Evolutionary conservation across 371 early-diverging fungal species (phyloP), one percentile per base, ranked within the genome.

Genomic region (Mortierella sp.): DNA sequence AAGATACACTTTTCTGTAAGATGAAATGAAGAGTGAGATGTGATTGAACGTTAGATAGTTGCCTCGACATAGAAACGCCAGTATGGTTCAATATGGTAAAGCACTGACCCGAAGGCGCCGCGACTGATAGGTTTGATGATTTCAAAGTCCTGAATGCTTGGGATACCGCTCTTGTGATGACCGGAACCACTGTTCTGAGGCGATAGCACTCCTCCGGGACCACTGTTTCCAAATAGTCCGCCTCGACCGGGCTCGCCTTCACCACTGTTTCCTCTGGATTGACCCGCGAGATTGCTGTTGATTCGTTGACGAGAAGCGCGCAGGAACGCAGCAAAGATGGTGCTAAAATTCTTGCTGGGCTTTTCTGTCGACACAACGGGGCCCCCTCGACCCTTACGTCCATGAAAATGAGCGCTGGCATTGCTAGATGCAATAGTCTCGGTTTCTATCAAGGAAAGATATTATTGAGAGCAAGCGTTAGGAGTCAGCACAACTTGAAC

Each of bases 111-210:
- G 72, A 92, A 95, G 0, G 95, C 95, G 23, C 95, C 95, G 38
- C 90, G 86, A 72, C 91, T 91, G 67, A 95, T 93, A 4, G 94
- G 94, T 80, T 94, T 95, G 39, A 95, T 84, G 46, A 95, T 83
- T 45, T 91, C 90, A 85, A 95, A 95, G 70, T 95, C 95, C 30
- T 86, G 76, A 57, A 95, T 93, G n/a, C 87, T 85, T 1, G 95
- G 95, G 50, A 93, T 80, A 24, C 79, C 72, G 30, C 66, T 79
- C 58, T 81, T 81, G 38, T 67, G 54, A 4, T 57, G 62, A 1
- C 51, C 19, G 6, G 67, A 45, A 18, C 64, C 30, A 18, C 46
- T 51, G 42, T 57, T 61, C 39, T 50, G 51, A 2, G 72, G 72
- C 0, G 72, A 63, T 6, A 68, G 67, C 16, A 67, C 39, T 13